These are phyloP conservation scores for Tetradesmus obliquus DNA, from an alignment of 139 green algal genomes.

Conservation along the genomic window DNA sequence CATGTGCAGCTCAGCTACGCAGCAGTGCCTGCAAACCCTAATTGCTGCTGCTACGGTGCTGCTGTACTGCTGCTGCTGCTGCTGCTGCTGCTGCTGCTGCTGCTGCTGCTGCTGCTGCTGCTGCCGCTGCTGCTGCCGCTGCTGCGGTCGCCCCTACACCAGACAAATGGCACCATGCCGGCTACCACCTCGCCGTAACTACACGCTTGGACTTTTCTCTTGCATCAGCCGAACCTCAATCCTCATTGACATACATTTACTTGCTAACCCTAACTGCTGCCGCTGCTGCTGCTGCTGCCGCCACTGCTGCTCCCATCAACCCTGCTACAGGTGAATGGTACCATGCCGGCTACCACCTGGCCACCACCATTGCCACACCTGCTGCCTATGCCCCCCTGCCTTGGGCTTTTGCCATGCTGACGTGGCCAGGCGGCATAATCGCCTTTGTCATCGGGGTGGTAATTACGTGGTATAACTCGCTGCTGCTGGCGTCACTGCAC, in stretches of 20 bases:
- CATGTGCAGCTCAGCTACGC: too few relatives aligned
- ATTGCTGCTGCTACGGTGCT: not conserved
- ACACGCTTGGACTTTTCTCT: not conserved
- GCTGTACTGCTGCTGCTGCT: too few relatives aligned
- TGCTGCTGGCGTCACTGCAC: slow-evolving; percentile 55
- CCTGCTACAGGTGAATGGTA: slow-evolving; percentile 44
- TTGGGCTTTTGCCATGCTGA: slow-evolving; percentile 53
- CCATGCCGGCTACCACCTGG: slow-evolving; percentile 55
- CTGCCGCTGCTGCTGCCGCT: not conserved
- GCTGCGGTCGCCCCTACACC: not conserved
- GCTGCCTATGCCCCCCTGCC: slow-evolving; percentile 58
- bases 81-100: too few relatives aligned
- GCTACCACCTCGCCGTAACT: slow-evolving; percentile 56
- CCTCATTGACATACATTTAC: not conserved
- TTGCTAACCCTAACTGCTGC: not conserved
- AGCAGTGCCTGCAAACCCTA: not conserved
- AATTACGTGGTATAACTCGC: slow-evolving; percentile 46
- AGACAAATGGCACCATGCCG: slow-evolving; percentile 51
- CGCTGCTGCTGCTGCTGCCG: not conserved
- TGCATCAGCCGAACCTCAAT: not conserved
- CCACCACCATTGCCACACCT: slow-evolving; percentile 61
- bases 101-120: too few relatives aligned
- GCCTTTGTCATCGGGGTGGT: slow-evolving; percentile 26
- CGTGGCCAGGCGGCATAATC: slow-evolving; percentile 49
- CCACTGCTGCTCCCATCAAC: not conserved